Base-by-base conservation (phyloP, 106 monocot genomes). In the Dioscorea zingiberensis region DNA sequence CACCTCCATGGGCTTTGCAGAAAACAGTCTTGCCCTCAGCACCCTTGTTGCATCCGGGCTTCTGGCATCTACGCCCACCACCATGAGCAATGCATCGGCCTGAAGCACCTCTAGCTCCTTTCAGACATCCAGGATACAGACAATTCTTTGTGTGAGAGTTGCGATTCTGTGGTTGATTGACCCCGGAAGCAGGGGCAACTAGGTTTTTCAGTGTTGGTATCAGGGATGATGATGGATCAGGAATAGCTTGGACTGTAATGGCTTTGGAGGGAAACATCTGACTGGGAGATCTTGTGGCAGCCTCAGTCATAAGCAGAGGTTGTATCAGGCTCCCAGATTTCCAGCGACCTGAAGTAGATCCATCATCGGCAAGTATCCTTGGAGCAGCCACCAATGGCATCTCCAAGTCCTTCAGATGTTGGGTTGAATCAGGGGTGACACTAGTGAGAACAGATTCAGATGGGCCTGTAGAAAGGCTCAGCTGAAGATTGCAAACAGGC, bases 1-100 rank as follows among this genome's bases (percentile, higher is more conserved):
- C 89, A 0, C 89, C 85, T 21, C 85, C 85, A 77, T 89, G 89
- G 27, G 85, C 71, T 66, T 89, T 89, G 74, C 89, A 89, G 54
- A 69, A 89, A 14, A 85, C 66, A 16, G 89, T 89, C 24, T 76
- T 65, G 10, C 89, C 88, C 54, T 89, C 88, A 14, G 88, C 84
- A 55, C 88, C 88, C 69, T 79, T 89, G 38, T 54, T 25, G 16
- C 88, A 89, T 15, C 75, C 84, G 12, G 65, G 68, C 66, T 58
- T 84, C 47, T 81, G 75, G 67, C 88, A 89, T 69, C 88, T 80
- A 21, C 84, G 54, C 1, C 88, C 88, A 9, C 88, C 88, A 30
- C 88, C 88, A 55, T 88, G 88, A 6, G 74, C 80, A 48, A 89
- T 89, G 70, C 84, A 89, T 15, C 72, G 72, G 1, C 89, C 78